These are phyloP conservation scores for Salix caprea DNA, from an alignment of 345 rosid species.

Conservation along the genomic window DNA sequence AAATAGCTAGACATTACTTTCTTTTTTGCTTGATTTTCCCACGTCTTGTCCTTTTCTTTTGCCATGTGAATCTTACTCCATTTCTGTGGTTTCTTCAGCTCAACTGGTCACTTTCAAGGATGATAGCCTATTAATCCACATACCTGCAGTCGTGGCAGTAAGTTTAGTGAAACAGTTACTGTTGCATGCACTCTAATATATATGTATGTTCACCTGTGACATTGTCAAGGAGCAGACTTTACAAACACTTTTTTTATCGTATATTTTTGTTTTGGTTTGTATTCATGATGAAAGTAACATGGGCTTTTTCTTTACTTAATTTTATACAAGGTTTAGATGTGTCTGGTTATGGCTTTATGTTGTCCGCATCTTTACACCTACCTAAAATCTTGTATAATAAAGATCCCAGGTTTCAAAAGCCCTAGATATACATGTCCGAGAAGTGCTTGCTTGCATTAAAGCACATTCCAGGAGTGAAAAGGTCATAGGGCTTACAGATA, in stretches of 20 bases:
- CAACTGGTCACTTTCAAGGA: constrained; percentile 69
- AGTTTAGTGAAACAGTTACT: constrained; percentile 26
- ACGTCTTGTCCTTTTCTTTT: neutral
- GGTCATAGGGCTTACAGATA: neutral
- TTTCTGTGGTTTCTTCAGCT: constrained; percentile 52
- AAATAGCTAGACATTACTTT: neutral
- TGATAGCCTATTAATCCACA: constrained; percentile 42
- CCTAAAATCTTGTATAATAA: neutral
- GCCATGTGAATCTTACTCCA: neutral
- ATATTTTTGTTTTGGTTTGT: neutral
- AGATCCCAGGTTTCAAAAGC: neutral
- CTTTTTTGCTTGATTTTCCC: neutral
- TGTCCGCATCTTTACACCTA: neutral
- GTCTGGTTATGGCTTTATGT: neutral
- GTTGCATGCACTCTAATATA: neutral
- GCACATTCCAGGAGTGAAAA: neutral
- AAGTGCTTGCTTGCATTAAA: constrained; percentile 2
- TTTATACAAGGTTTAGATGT: neutral
- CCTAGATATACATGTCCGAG: neutral
- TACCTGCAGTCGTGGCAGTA: constrained; percentile 89
- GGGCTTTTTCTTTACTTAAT: neutral
- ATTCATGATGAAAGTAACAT: neutral
- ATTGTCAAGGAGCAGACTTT: neutral
- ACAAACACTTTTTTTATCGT: neutral
- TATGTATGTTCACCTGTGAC: neutral